Evolutionary conservation across 1,139 yeast species (phyloP).

Genomic region (Kodamaea anthophila): DNA sequence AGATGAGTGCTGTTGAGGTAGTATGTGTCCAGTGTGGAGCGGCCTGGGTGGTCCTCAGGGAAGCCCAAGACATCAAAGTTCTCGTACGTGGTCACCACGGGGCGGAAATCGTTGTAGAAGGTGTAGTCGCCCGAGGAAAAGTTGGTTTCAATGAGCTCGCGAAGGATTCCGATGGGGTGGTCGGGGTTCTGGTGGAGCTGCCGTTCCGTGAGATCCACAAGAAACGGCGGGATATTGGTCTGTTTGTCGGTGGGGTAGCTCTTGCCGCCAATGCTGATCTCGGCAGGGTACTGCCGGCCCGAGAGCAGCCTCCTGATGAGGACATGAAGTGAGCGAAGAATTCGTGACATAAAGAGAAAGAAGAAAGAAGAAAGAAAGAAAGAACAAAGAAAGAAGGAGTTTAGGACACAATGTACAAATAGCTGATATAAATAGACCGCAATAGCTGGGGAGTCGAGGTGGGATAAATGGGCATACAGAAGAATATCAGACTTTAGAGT

Average conservation of each 20-base stretch:
- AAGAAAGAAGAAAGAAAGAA: too few relatives aligned
- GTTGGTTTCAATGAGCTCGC: conserved; percentile 64
- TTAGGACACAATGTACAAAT: too few relatives aligned
- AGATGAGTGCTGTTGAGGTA: conserved; percentile 69
- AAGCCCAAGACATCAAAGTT: conserved; percentile 91
- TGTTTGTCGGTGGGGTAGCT: conserved; percentile 61
- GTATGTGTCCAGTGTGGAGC: conserved; percentile 89
- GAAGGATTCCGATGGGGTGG: conserved; percentile 87
- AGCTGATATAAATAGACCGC: too few relatives aligned
- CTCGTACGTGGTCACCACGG: conserved; percentile 74
- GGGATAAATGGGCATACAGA: too few relatives aligned
- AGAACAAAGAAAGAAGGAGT: too few relatives aligned
- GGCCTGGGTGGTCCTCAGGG: conserved; percentile 88
- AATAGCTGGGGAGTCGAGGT: too few relatives aligned
- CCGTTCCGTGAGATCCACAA: conserved; percentile 62
- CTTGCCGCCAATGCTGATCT: conserved; percentile 43
- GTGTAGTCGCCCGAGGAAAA: conserved; percentile 64
- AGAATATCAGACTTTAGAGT: too few relatives aligned
- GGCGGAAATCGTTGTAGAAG: conserved; percentile 72
- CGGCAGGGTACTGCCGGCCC: conserved; percentile 18
- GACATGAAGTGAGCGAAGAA: too few relatives aligned
- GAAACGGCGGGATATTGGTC: conserved; percentile 82
- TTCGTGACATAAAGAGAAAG: too few relatives aligned
- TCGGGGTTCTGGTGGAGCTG: conserved; percentile 64
- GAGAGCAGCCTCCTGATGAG: conserved; percentile 1